Evolutionary conservation across 2,329 filamentous ascomycete genomes (phyloP), one percentile per base, ranked within the genome.

Genomic region (Alternaria gaisen): DNA sequence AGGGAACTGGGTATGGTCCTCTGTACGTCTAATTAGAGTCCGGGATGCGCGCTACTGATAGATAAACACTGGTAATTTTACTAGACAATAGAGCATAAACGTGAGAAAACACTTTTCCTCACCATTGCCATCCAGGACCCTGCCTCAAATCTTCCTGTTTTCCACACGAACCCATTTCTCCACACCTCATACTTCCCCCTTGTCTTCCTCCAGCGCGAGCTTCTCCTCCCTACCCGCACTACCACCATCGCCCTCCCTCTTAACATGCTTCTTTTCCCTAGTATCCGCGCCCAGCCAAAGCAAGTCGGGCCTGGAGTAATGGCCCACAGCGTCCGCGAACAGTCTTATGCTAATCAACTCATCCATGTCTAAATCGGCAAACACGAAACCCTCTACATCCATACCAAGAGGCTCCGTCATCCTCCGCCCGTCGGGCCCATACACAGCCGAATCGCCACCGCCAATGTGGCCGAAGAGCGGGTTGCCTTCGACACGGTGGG

Each of bases 291-390:
- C 83, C 20, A 85, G 67, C 83, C 83, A 85, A 55, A 86, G 71
- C 63, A 86, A 66, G 65, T 86, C 84, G 3, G 84, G 84, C 38
- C 84, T 72, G 48, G 78, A 81, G 60, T 86, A 85, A 72, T 86
- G 84, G 0, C 84, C 84, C 38, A 77, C 72, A 8, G 78, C 77
- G 66, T 86, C 84, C 1, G 82, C 65, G 58, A 84, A 83, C 0
- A 16, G 14, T 16, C 36, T 40, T n/a, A 6, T 40, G n/a, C n/a
- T 40, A 7, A 40, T 40, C 1, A 40, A 16, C 8, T 16, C 36
- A 8, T 16, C 14, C 14, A 40, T 20, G 18, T 40, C n/a, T 5
- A 40, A 16, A 4, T 40, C 36, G 14, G 36, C 36, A 16, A n/a
- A 40, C 14, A 40, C n/a, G 8, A 40, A n/a, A 4, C 36, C 36